Conservation (phyloP, 75 land plant genomes). For the Gnetum montanum region DNA sequence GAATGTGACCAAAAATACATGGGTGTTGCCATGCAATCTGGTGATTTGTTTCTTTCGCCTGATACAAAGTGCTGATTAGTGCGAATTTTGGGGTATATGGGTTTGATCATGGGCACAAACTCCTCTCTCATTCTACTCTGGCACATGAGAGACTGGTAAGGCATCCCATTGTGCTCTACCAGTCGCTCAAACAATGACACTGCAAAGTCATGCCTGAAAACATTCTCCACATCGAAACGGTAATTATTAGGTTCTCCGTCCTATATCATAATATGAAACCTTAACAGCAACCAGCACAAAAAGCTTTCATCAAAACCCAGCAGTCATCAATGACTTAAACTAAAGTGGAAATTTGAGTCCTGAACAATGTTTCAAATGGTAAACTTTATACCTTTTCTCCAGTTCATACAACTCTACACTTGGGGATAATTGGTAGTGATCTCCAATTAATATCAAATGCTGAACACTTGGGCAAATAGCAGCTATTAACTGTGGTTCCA, state of each 20-base stretch:
- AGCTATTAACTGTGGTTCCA: slow-evolving; percentile 27
- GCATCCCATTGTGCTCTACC: slow-evolving; percentile 21
- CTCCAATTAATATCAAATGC: slow-evolving; percentile 29
- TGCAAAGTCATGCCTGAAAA: slow-evolving; percentile 16
- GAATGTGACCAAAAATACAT: slow-evolving; percentile 23
- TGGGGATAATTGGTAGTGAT: slow-evolving; percentile 23
- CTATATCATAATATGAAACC: background rate
- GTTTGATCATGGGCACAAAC: slow-evolving; percentile 13
- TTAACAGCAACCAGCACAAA: too few species aligned
- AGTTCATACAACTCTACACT: slow-evolving; percentile 11
- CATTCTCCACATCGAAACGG: background rate
- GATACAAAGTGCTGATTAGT: slow-evolving; percentile 12
- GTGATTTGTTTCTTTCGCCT: slow-evolving; percentile 15
- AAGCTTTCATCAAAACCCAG: too few species aligned
- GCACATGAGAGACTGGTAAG: slow-evolving; percentile 6
- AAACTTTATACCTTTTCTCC: slow-evolving; percentile 15
- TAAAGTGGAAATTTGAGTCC: too few species aligned
- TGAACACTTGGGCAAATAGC: slow-evolving; percentile 3
- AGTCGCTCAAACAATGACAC: slow-evolving; percentile 33
- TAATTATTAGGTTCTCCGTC: background rate
- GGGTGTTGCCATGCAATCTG: slow-evolving; percentile 10
- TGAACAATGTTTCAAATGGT: too few species aligned
- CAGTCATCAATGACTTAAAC: too few species aligned
- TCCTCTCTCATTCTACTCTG: slow-evolving; percentile 23
- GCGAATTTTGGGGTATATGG: slow-evolving; percentile 13